Base-by-base conservation (phyloP, 2,329 filamentous ascomycete genomes). In the Cladophialophora chaetospira region DNA sequence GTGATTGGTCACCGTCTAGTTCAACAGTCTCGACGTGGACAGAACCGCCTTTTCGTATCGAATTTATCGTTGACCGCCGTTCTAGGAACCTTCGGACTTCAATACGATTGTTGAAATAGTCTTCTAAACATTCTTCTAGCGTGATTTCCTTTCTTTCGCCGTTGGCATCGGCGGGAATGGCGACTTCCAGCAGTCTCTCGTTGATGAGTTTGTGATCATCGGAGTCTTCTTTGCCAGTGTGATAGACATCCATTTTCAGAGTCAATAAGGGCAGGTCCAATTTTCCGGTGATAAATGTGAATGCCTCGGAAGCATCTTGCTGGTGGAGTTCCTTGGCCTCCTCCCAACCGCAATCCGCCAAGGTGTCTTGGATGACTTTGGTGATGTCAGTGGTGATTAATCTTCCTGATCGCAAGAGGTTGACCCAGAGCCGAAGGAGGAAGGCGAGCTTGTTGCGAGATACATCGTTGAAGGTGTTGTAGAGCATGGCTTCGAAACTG, bases 141-240 rank as follows among this genome's bases (percentile, higher is more conserved):
- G 87, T 91, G 60, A 97, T 81, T 2, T 82, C 79, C 57, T 84
- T 85, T 21, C 85, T 86, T 5, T 73, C 68, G 4, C 85, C 81
- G 47, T 89, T 86, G 1, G 86, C 80, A 21, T 62, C 55, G 4
- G 63, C 52, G 0, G 91, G 89, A n/a, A 99, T 89, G 0, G 91
- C 92, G 36, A 99, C 84, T 67, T 97, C 94, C 5, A 99, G 79
- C 19, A 97, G 75, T 51, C 94, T 82, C 73, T 99, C 94, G 64
- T 96, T 93, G 51, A 97, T 86, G 55, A 96, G 90, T 70, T 95
- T 96, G 77, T 97, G 93, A 67, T 99, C 94, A 63, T 95, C 91
- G 36, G 88, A 87, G 60, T 88, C 84, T 66, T 89, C 88, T 68
- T 89, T 91, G 11, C 93, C 94, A 21, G 91, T 89, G 68, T 97